Base-by-base conservation (phyloP, 768 basidiomycete species). In the Boletus subparvulus region DNA sequence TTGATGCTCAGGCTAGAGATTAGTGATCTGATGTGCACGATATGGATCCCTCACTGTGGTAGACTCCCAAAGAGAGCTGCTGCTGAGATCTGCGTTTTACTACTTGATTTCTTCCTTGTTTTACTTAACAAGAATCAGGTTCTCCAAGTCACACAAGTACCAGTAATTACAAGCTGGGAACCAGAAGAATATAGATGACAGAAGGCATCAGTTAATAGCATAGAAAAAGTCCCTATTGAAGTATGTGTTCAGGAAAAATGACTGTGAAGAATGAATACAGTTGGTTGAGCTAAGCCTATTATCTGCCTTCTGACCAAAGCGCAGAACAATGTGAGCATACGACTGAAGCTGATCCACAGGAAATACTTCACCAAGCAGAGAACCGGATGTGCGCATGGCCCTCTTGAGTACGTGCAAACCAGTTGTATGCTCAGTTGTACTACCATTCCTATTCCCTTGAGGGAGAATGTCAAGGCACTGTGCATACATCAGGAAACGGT, bases 271-370 rank as follows among this genome's bases (percentile, higher is more conserved):
- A 54, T 58, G 39, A 16, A 59, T 8, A 21, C 54, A 47, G 46
- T 59, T 59, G 11, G 13, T 28, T 2, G 33, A 30, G 8, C 11
- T 55, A n/a, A 61, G 49, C 0, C n/a, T 10, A 1, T 52, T 19
- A n/a, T 61, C 57, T 16, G 57, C 53, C 17, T 21, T 33, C 6
- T 2, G 13, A 45, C 58, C 53, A 45, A 61, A 61, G 17, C n/a
- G 24, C 1, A 46, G 60, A 32, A 59, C 46, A 40, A 61, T 19
- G 12, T 61, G 50, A 41, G 54, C 41, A 19, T 44, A 59, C 3
- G 61, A 55, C 30, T 39, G 8, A 13, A 61, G 26, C 41, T 61
- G 58, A 26, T 49, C 45, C 24, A 61, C 3, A 21, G 54, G 61
- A 41, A 61, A 46, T 3, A 59, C 36, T 16, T 55, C 42, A 1